phyloP scores from a whole-genome alignment of 805 yeast genomes.

The Sugiyamaella floridensis region DNA sequence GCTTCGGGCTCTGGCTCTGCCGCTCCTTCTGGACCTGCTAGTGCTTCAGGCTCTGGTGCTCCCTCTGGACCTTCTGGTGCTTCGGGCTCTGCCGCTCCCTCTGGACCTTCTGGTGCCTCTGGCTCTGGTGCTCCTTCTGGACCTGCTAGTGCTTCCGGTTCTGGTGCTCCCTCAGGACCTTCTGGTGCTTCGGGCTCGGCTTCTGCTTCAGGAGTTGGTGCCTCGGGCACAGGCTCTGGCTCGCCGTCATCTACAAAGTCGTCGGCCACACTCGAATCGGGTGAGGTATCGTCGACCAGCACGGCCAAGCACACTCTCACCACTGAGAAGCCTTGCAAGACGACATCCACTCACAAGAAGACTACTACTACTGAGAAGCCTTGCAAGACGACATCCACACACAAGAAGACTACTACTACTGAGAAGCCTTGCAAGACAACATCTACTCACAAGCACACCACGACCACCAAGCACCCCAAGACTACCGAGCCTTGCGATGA shows the following conservation, averaged over 20 bases:
- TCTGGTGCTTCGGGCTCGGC: not conserved
- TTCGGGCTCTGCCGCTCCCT: not conserved
- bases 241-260: not conserved
- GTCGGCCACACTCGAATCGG: not conserved
- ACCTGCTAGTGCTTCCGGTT: not conserved
- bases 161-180: not conserved
- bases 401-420: not conserved
- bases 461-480: not conserved
- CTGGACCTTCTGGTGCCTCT: not conserved
- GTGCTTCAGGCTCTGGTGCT: not conserved
- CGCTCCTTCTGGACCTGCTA: not conserved
- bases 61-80: not conserved
- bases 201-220: no score
- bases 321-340: not conserved
- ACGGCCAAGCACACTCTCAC: not conserved
- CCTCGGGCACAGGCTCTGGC: not conserved
- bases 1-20: not conserved
- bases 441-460: not conserved
- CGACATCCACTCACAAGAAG: not conserved
- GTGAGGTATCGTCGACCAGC: not conserved
- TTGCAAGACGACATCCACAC: not conserved
- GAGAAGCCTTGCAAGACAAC: not conserved
- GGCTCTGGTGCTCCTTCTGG: not conserved
- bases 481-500: not conserved
- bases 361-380: not conserved